Evolutionary conservation across 345 rosid species (phyloP).

Genomic region (Gynandropsis gynandra): DNA sequence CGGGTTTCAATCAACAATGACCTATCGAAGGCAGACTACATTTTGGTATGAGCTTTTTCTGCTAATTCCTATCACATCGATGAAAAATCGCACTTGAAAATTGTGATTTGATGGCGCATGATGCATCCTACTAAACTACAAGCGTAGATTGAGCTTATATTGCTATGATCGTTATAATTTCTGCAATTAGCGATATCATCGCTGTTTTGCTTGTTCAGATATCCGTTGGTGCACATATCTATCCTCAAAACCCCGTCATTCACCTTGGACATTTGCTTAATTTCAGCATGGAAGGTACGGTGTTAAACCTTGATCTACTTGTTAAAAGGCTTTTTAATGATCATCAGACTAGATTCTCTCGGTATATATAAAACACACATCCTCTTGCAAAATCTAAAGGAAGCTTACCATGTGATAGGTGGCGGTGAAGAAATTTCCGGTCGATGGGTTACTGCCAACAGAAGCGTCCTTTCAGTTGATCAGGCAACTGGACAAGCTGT

Average conservation of each 20-base stretch:
- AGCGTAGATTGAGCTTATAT: too few relatives aligned
- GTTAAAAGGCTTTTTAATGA: constrained; percentile 1
- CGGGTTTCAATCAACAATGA: constrained; percentile 45
- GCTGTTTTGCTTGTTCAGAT: constrained; percentile 39
- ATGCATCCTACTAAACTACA: too few relatives aligned
- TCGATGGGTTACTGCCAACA: constrained; percentile 58
- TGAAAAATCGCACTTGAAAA: not conserved
- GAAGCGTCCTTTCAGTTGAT: constrained; percentile 49
- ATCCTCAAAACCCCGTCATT: constrained; percentile 64
- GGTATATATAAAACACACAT: not conserved
- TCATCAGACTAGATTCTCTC: not conserved
- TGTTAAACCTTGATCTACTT: constrained; percentile 4
- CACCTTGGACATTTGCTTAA: constrained; percentile 46
- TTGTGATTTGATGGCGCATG: not conserved
- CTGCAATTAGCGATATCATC: constrained; percentile 11
- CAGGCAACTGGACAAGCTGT: constrained; percentile 58
- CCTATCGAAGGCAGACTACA: constrained; percentile 59
- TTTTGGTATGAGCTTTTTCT: constrained; percentile 44
- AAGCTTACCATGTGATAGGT: constrained; percentile 34
- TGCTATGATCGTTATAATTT: not conserved
- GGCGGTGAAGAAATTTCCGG: constrained; percentile 47
- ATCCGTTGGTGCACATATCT: constrained; percentile 74
- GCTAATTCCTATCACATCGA: not conserved
- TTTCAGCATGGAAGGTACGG: constrained; percentile 56
- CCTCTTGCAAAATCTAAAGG: not conserved